Evolutionary conservation across 257 asterid species (phyloP).

Genomic region (Handroanthus guayacan): DNA sequence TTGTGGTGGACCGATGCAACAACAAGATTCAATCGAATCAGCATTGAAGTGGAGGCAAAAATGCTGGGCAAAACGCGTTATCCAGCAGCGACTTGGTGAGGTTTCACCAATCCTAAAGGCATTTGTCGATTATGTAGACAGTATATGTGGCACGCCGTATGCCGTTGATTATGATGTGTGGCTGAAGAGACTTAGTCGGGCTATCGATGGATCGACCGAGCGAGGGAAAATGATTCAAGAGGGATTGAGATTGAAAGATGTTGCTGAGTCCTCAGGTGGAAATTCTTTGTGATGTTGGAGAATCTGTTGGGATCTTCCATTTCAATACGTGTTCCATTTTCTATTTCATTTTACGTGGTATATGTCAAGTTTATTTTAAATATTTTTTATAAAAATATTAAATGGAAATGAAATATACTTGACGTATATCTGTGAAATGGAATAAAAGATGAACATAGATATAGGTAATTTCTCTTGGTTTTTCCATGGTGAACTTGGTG

Average conservation of each 20-base stretch:
- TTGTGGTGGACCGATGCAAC: conserved; percentile 68
- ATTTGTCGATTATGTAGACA: conserved; percentile 76
- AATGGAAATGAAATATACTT: no score
- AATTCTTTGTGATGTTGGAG: conserved; percentile 46
- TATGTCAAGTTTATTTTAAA: no score
- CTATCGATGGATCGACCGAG: conserved; percentile 54
- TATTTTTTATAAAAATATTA: no score
- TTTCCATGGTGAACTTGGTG: conserved; percentile 8
- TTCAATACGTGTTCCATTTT: no score
- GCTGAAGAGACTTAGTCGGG: conserved; percentile 62
- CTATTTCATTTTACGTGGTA: no score
- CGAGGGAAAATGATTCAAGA: conserved; percentile 64
- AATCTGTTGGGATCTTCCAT: not conserved
- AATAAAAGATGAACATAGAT: not conserved
- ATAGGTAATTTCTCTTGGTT: not conserved
- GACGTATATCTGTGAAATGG: no score
- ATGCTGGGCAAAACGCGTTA: conserved; percentile 66
- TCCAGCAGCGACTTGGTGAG: conserved; percentile 73
- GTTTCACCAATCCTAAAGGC: conserved; percentile 75
- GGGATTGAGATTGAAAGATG: conserved; percentile 47
- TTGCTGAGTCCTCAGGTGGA: conserved; percentile 61
- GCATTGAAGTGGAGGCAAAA: conserved; percentile 78
- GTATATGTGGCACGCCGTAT: conserved; percentile 79
- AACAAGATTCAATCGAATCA: conserved; percentile 76
- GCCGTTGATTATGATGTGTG: conserved; percentile 78